Conservation (phyloP, 2,329 filamentous ascomycete species). For the Aspergillus candidus region DNA sequence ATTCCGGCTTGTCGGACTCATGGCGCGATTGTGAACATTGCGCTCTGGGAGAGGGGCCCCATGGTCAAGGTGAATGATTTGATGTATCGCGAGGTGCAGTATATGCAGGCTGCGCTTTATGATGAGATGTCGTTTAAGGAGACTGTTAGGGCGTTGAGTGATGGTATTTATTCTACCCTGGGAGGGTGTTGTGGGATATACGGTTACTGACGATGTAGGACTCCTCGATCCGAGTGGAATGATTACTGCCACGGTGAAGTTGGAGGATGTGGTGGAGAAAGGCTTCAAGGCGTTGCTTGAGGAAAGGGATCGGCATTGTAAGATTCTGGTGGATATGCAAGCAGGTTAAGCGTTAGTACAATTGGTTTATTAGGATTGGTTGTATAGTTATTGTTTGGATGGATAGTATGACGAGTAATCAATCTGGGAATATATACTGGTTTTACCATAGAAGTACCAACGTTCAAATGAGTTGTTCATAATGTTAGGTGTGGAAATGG, state of each 20-base stretch:
- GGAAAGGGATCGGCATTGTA: constrained; percentile 58
- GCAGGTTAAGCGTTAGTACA: too few species aligned
- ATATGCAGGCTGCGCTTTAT: constrained; percentile 45
- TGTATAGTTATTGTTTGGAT: too few species aligned
- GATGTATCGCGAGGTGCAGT: constrained; percentile 49
- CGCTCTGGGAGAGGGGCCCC: constrained; percentile 55
- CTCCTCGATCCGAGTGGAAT: constrained; percentile 50
- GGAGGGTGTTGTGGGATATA: background rate
- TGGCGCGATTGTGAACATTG: constrained; percentile 56
- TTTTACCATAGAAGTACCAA: too few species aligned
- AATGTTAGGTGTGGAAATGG: too few species aligned
- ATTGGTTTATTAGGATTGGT: too few species aligned
- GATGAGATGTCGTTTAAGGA: constrained; percentile 28
- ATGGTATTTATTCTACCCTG: constrained; percentile 34
- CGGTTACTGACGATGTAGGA: constrained; percentile 32
- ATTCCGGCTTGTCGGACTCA: constrained; percentile 47
- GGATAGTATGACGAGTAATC: too few species aligned
- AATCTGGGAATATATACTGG: too few species aligned
- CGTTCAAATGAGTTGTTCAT: too few species aligned
- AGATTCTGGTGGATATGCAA: constrained; percentile 48
- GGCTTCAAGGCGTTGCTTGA: constrained; percentile 53
- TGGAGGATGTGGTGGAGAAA: constrained; percentile 53
- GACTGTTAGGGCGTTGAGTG: constrained; percentile 56
- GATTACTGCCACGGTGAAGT: constrained; percentile 55
- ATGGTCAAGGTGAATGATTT: constrained; percentile 50